Conservation (phyloP, 768 basidiomycete genomes). For the Suillus decipiens region DNA sequence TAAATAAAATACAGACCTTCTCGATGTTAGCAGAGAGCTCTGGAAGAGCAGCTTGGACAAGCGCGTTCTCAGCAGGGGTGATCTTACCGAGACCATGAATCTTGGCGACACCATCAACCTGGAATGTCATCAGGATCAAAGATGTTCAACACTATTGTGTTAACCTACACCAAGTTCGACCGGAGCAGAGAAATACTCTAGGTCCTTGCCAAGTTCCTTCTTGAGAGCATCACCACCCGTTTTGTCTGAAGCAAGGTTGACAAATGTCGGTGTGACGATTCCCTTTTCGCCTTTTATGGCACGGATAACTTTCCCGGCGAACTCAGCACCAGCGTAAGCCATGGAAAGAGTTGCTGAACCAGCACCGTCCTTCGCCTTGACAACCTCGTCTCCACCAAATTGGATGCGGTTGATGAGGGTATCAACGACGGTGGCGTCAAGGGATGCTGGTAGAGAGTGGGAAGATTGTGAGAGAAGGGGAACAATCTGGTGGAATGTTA, state of each 20-base stretch:
- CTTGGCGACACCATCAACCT: slow-evolving; percentile 81
- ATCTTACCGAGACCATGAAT: slow-evolving; percentile 81
- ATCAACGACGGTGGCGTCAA: slow-evolving; percentile 51
- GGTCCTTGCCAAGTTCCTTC: slow-evolving; percentile 71
- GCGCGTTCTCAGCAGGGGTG: slow-evolving; percentile 68
- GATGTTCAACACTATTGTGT: neutral
- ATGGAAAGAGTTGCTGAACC: slow-evolving; percentile 97
- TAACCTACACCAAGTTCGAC: slow-evolving; percentile 81
- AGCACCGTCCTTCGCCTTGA: slow-evolving; percentile 90
- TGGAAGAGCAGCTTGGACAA: slow-evolving; percentile 78
- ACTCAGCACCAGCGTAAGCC: slow-evolving; percentile 94
- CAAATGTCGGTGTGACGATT: slow-evolving; percentile 81
- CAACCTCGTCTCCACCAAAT: slow-evolving; percentile 97
- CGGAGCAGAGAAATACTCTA: slow-evolving; percentile 88
- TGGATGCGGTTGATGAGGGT: slow-evolving; percentile 83
- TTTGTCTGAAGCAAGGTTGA: slow-evolving; percentile 73
- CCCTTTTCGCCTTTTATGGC: slow-evolving; percentile 89
- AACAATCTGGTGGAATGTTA: slow-evolving; percentile 60
- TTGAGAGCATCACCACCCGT: slow-evolving; percentile 72
- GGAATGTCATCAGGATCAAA: slow-evolving; percentile 5
- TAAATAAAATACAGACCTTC: slow-evolving; percentile 46
- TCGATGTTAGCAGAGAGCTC: slow-evolving; percentile 77
- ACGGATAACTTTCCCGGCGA: slow-evolving; percentile 78
- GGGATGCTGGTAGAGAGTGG: slow-evolving; percentile 65
- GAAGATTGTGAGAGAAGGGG: slow-evolving; percentile 92